Percentiles rank a stretch among this genome's conserved stretches.
Evolutionary conservation across 73 alveolate genomes (phyloP).

Genomic region (Paramecium octaurelia): DNA sequence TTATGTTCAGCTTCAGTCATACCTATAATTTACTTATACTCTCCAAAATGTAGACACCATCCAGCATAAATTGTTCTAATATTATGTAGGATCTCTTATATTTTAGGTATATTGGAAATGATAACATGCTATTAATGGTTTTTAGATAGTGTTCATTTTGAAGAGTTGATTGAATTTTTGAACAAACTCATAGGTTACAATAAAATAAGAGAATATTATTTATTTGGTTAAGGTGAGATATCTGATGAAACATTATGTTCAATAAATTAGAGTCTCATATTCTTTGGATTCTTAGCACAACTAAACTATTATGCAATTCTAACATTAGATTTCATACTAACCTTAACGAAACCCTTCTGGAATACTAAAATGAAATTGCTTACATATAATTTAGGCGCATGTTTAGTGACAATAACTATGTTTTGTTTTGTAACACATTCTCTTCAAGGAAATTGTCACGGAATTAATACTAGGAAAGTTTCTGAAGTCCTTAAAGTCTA

Average conservation of each 20-base stretch:
- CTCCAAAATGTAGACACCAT: slow-evolving; percentile 30
- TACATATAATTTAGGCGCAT: background rate
- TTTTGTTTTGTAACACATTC: background rate
- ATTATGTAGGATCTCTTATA: background rate
- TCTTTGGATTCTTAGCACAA: background rate
- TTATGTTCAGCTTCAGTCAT: background rate
- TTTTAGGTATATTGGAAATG: slow-evolving; percentile 34
- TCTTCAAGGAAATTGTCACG: background rate
- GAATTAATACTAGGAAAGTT: background rate
- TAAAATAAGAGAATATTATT: background rate
- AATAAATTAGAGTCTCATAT: background rate
- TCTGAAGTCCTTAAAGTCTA: background rate
- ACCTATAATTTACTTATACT: slow-evolving; percentile 5
- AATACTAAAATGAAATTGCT: background rate
- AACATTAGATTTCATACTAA: background rate
- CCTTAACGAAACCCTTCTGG: background rate
- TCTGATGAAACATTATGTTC: background rate
- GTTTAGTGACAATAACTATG: background rate
- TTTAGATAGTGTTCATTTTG: background rate
- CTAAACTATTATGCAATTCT: background rate
- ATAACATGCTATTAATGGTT: background rate
- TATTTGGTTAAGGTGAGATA: background rate
- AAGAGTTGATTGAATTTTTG: background rate
- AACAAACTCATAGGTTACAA: background rate
- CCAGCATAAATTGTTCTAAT: slow-evolving; percentile 15